Evolutionary conservation across 2,329 filamentous ascomycete species (phyloP).

Genomic region (Leptosphaerulina australis): DNA sequence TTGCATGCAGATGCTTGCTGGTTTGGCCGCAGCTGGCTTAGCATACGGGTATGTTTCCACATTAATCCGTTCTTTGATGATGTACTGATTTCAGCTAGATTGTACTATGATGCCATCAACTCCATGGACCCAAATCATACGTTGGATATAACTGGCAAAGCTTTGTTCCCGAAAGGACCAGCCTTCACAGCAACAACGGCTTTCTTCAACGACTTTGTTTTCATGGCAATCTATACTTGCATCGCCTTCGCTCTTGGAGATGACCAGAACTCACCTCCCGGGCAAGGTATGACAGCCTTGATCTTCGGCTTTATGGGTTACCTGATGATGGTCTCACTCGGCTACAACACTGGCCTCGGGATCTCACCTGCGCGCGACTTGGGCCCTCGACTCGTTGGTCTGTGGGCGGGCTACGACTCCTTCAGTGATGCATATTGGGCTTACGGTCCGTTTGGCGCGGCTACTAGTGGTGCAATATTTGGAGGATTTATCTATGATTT

Average conservation of each 20-base stretch:
- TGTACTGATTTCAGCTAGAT: constrained; percentile 29
- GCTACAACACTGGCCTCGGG: constrained; percentile 47
- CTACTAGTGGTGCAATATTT: constrained; percentile 32
- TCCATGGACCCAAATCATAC: constrained; percentile 58
- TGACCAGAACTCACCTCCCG: constrained; percentile 53
- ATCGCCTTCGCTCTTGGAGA: constrained; percentile 69
- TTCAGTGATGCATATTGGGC: constrained; percentile 39
- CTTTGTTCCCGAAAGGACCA: constrained; percentile 65
- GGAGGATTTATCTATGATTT: constrained; percentile 41
- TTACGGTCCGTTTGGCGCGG: constrained; percentile 35
- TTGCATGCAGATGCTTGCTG: constrained; percentile 59
- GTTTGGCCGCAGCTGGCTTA: constrained; percentile 54
- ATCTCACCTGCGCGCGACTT: constrained; percentile 75
- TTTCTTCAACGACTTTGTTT: constrained; percentile 74
- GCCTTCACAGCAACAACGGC: constrained; percentile 70
- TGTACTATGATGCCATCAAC: constrained; percentile 62
- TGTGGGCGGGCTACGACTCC: constrained; percentile 67
- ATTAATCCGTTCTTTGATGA: constrained; percentile 48
- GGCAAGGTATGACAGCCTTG: constrained; percentile 57
- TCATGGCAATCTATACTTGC: constrained; percentile 70
- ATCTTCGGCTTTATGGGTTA: constrained; percentile 37
- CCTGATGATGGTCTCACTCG: constrained; percentile 34
- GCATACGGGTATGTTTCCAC: constrained; percentile 51
- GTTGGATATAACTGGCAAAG: constrained; percentile 46
- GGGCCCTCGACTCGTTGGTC: constrained; percentile 70